Conservation (phyloP, 2,329 filamentous ascomycete species). For the Grosmannia penicillata region DNA sequence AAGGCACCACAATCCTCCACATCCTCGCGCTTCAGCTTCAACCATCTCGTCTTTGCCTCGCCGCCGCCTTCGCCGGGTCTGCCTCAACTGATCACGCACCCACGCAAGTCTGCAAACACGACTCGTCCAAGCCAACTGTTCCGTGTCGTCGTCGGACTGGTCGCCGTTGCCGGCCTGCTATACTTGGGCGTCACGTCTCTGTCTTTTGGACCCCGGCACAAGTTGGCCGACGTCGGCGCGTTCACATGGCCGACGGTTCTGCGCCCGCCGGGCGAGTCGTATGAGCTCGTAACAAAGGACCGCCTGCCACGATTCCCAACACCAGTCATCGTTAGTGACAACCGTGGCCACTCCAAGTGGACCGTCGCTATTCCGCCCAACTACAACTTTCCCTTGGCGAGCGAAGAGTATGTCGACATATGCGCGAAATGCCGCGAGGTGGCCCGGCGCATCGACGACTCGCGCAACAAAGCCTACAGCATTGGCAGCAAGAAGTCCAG, state of each 20-base stretch:
- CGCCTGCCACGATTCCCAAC: conserved; percentile 57
- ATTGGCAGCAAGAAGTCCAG: background rate
- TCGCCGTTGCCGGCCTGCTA: conserved; percentile 32
- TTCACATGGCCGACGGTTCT: conserved; percentile 24
- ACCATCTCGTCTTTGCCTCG: conserved; percentile 49
- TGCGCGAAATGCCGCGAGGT: conserved; percentile 53
- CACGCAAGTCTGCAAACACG: conserved; percentile 44
- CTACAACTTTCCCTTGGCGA: conserved; percentile 50
- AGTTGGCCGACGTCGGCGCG: background rate
- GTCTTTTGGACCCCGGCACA: conserved; percentile 14
- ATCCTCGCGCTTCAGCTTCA: conserved; percentile 49
- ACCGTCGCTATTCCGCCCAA: conserved; percentile 63
- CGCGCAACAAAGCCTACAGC: conserved; percentile 16
- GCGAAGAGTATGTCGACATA: conserved; percentile 53
- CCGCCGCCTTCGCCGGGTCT: conserved; percentile 58
- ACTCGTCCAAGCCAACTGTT: conserved; percentile 43
- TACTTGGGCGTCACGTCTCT: conserved; percentile 29
- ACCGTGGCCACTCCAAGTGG: conserved; percentile 53
- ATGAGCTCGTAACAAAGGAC: conserved; percentile 53
- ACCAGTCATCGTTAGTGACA: conserved; percentile 55
- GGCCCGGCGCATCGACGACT: conserved; percentile 38
- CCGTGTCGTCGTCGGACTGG: conserved; percentile 38
- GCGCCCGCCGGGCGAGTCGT: conserved; percentile 31
- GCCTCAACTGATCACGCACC: conserved; percentile 47
- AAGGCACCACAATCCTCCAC: conserved; percentile 40